Conservation (phyloP, 2,329 filamentous ascomycete genomes). For the Dactylellina sp. region DNA sequence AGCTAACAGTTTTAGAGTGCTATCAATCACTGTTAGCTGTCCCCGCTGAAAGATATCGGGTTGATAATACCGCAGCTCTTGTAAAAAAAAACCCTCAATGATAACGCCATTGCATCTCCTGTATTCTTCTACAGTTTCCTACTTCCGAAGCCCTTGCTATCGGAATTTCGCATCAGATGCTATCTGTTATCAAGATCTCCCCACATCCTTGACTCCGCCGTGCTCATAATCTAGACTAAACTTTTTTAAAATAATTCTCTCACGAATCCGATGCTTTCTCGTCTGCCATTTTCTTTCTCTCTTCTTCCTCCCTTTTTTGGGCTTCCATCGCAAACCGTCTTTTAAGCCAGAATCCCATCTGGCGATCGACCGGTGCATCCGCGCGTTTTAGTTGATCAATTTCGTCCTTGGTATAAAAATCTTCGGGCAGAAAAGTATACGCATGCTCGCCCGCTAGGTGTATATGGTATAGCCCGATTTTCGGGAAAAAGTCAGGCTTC, state of each 20-base stretch:
- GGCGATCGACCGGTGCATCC: background rate
- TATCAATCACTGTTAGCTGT: no score
- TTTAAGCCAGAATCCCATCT: no score
- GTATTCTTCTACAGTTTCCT: background rate
- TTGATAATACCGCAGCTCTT: background rate
- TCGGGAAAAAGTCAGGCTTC: constrained; percentile 35
- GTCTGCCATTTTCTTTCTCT: no score
- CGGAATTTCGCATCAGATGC: background rate
- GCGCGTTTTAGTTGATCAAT: background rate
- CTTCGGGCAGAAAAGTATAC: constrained; percentile 12
- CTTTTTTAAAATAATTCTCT: no score
- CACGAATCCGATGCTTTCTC: no score
- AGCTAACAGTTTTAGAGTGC: no score
- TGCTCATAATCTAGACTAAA: no score
- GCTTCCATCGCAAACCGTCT: no score
- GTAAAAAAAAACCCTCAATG: background rate
- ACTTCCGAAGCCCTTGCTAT: background rate
- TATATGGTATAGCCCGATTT: constrained; percentile 22
- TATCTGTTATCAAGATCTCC: background rate
- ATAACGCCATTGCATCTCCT: background rate
- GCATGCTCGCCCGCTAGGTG: constrained; percentile 15
- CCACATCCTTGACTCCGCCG: background rate
- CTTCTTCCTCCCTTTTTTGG: no score
- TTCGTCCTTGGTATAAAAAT: constrained; percentile 19
- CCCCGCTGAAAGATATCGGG: no score